Conservation (phyloP, 441 rosid genomes). For the Geranium incanum region DNA sequence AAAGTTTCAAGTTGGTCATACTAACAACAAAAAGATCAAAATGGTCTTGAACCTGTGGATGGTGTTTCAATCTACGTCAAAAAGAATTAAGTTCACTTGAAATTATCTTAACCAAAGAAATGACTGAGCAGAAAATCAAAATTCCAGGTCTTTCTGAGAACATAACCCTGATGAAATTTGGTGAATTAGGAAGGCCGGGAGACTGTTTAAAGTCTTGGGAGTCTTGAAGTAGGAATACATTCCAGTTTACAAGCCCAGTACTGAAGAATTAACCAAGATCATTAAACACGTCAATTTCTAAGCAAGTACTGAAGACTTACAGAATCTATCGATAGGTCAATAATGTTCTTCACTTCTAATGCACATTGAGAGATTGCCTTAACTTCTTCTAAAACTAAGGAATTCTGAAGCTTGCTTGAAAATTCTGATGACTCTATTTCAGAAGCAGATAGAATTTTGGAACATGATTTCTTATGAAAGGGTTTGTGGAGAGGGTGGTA, state of each 20-base stretch:
- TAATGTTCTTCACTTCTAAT: conserved; percentile 47
- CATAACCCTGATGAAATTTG: neutral
- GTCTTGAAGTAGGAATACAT: conserved; percentile 5
- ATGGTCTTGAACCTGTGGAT: conserved; percentile 7
- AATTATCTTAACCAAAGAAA: neutral
- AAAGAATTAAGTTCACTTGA: neutral
- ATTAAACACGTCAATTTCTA: conserved; percentile 15
- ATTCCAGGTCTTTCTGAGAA: neutral
- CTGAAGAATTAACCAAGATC: conserved; percentile 34
- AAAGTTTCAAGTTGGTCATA: conserved; percentile 3
- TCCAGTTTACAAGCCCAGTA: neutral
- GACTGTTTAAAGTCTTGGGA: conserved; percentile 8
- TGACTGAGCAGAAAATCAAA: conserved; percentile 5
- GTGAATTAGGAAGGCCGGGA: neutral
- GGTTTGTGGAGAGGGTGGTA: conserved; percentile 31
- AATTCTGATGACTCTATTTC: conserved; percentile 33
- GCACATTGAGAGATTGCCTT: conserved; percentile 60
- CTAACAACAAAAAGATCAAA: conserved; percentile 8
- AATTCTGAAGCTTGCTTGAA: conserved; percentile 45
- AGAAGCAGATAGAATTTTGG: conserved; percentile 30
- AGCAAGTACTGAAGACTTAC: conserved; percentile 45
- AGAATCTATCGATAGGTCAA: conserved; percentile 50
- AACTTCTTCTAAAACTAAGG: conserved; percentile 74
- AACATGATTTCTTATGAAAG: conserved; percentile 30
- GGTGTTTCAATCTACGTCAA: neutral